phyloP scores from a whole-genome alignment of 1,284 basidiomycete genomes.

The Cryptococcus amylolentus region DNA sequence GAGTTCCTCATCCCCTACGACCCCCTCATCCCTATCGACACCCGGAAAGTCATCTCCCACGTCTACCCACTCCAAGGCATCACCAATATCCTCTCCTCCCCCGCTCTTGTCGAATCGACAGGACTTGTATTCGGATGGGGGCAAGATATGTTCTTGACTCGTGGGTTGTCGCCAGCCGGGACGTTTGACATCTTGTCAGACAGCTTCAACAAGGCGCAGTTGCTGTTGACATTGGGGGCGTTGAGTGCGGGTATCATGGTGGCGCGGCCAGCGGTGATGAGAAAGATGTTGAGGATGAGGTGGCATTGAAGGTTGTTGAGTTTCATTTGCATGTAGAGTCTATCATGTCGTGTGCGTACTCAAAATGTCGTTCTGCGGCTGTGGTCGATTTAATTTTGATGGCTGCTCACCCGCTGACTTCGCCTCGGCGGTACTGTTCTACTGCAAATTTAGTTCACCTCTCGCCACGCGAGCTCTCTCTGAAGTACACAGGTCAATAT shows the following conservation, averaged over 20 bases:
- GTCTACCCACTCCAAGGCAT: slow-evolving; percentile 65
- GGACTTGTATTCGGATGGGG: slow-evolving; percentile 83
- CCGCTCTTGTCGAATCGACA: slow-evolving; percentile 86
- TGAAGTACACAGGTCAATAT: no score
- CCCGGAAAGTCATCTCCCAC: slow-evolving; percentile 73
- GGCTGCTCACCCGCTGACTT: no score
- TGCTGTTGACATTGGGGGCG: slow-evolving; percentile 75
- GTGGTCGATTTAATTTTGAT: no score
- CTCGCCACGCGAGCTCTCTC: no score
- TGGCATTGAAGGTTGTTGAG: slow-evolving; percentile 34
- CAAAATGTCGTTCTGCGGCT: no score
- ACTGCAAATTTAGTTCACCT: no score
- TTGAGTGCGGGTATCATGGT: slow-evolving; percentile 70
- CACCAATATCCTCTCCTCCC: slow-evolving; percentile 64
- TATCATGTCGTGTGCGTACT: background rate
- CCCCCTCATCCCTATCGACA: slow-evolving; percentile 68
- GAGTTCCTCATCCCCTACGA: slow-evolving; percentile 85
- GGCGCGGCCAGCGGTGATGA: slow-evolving; percentile 54
- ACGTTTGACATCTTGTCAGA: slow-evolving; percentile 92
- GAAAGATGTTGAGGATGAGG: slow-evolving; percentile 40
- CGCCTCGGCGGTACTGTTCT: no score
- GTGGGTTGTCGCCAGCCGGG: slow-evolving; percentile 71
- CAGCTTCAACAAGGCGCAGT: slow-evolving; percentile 88
- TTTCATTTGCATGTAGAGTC: background rate
- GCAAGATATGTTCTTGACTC: slow-evolving; percentile 79